Evolutionary conservation across 345 rosid genomes (phyloP).

Genomic region (Salix udensis): DNA sequence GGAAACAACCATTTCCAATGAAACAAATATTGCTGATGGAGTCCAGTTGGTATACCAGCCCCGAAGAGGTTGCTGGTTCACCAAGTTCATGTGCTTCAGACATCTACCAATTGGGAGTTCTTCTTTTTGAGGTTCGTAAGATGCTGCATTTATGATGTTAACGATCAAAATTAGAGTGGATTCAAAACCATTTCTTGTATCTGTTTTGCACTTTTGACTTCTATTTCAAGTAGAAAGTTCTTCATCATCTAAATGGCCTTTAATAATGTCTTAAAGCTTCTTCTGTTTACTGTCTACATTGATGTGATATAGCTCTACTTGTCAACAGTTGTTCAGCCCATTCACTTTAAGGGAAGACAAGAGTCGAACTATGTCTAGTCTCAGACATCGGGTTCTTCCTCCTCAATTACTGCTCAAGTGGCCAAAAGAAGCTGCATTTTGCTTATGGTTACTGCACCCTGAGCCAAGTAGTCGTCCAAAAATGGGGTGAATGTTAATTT

Average conservation of each 20-base stretch:
- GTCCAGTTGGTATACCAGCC: conserved; percentile 75
- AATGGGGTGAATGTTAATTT: conserved; percentile 44
- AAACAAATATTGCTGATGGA: conserved; percentile 79
- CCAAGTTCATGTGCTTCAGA: conserved; percentile 76
- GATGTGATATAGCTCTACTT: conserved; percentile 29
- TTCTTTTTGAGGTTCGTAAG: conserved; percentile 78
- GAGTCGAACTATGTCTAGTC: conserved; percentile 78
- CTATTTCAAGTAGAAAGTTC: neutral
- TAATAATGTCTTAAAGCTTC: conserved; percentile 6
- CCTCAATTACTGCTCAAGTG: conserved; percentile 77
- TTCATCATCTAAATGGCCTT: neutral
- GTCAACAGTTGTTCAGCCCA: conserved; percentile 60
- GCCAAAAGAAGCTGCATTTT: conserved; percentile 92
- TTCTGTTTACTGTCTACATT: conserved; percentile 19
- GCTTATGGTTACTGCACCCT: conserved; percentile 90
- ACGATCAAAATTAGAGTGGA: neutral
- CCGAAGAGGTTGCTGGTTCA: conserved; percentile 71
- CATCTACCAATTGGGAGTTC: conserved; percentile 78
- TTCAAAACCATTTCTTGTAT: neutral
- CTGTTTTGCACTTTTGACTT: neutral
- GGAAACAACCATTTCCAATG: conserved; percentile 72
- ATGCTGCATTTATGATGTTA: neutral
- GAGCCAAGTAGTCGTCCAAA: conserved; percentile 81
- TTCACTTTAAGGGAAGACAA: conserved; percentile 67
- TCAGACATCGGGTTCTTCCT: conserved; percentile 96